Evolutionary conservation across 2,329 filamentous ascomycete genomes (phyloP), one percentile per base, ranked within the genome.

Genomic region (Cladophialophora psammophila): DNA sequence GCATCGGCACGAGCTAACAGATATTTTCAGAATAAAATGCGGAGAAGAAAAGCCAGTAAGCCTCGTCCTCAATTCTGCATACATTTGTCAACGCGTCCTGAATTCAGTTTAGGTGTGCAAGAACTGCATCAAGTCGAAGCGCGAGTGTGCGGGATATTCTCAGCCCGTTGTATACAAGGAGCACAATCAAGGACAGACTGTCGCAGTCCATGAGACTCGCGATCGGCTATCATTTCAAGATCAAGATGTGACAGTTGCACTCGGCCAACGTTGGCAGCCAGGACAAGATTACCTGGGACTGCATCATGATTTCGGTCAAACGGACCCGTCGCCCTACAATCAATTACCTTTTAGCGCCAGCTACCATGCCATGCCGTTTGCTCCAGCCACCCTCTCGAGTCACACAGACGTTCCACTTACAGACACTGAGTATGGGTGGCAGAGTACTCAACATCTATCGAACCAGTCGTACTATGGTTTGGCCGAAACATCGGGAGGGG

Each of bases 11-110:
- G 32, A 36, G 40, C 59, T 61, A 31, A 61, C 59, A 53, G 38
- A 26, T 34, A 7, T 20, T 35, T 42, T 9, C 36, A 61, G 59
- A 69, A 98, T 99, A 80, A 99, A 98, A 80, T 99, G 95, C 78
- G 95, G 95, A 69, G 95, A 98, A 78, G 92, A 93, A 74, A 82
- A 81, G 65, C 80, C 80, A 13, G 78, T 77, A 63, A 64, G 63
- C 55, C 15, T 45, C 20, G 15, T 32, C 20, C 26, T 20, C 35
- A 7, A 12, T 32, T 12, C 12, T 42, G 5, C 32, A 31, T 13
- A n/a, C 38, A 34, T 3, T 40, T 26, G 42, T 10, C n/a, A 9
- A 34, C 38, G 32, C 10, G 18, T 45, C 20, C 65, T 67, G n/a
- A 61, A 40, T 10, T 9, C 31, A 15, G 59, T 38, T 26, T 34